These are phyloP conservation scores for Cordyceps javanica DNA, from an alignment of 2,329 filamentous ascomycete species.

Conservation along the genomic window DNA sequence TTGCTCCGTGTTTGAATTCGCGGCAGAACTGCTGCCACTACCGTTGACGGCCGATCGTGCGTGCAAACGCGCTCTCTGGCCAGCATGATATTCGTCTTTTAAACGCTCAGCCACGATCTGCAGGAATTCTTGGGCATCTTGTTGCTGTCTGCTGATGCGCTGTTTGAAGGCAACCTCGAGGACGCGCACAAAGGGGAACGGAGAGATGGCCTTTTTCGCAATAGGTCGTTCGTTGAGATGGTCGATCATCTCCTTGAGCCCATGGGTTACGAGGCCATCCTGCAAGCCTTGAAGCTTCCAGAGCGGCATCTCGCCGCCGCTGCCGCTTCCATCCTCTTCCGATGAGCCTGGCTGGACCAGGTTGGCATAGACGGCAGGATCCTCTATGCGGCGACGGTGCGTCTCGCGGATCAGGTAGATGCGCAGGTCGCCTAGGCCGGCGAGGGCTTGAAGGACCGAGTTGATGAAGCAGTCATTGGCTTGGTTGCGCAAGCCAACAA, in stretches of 20 bases:
- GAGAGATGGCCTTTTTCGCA: conserved; percentile 88
- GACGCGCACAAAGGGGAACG: conserved; percentile 73
- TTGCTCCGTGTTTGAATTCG: conserved; percentile 14
- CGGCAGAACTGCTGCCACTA: conserved; percentile 6
- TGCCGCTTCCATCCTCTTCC: conserved; percentile 21
- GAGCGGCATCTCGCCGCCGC: conserved; percentile 36
- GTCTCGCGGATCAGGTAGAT: conserved; percentile 89
- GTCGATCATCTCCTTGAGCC: conserved; percentile 88
- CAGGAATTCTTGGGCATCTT: conserved; percentile 95
- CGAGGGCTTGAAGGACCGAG: conserved; percentile 86
- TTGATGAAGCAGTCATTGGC: conserved; percentile 98
- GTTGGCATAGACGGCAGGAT: conserved; percentile 65
- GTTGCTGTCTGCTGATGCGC: conserved; percentile 87
- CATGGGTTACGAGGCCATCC: conserved; percentile 74
- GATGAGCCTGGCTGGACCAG: conserved; percentile 42
- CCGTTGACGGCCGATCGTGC: conserved; percentile 32
- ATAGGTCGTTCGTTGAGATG: conserved; percentile 89
- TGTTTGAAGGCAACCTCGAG: conserved; percentile 84
- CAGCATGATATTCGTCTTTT: conserved; percentile 90
- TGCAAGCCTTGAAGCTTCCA: conserved; percentile 67
- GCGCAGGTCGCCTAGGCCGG: conserved; percentile 81
- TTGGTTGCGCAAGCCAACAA: conserved; percentile 82
- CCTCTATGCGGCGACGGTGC: conserved; percentile 76
- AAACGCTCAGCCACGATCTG: conserved; percentile 89
- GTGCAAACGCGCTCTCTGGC: conserved; percentile 62